Base-by-base conservation (phyloP, 176 grass and related monocot species). In the Aegilops umbellulata region DNA sequence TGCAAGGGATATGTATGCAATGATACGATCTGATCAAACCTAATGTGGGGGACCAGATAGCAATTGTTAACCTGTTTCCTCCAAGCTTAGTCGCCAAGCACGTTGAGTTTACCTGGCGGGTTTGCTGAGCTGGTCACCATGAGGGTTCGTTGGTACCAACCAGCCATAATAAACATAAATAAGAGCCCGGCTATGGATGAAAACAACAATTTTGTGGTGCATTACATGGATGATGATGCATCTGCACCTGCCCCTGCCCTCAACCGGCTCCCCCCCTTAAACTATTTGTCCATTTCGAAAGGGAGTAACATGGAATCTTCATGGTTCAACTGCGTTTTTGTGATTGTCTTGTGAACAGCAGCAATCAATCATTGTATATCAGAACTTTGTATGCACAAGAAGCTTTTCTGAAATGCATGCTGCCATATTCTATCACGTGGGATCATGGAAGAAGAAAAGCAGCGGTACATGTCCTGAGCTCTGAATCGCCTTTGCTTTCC, bases 71-170 rank as follows among this genome's bases (percentile, higher is more conserved):
- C 79, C 0, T 15, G 39, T 49, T 66, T 51, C 10, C 47, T 82
- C 47, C 58, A 25, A 66, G 69, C 62, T 69, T 85, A 85, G 83
- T 86, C 36, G 38, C 88, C 63, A 44, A 47, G 38, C 84, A 86
- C 84, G 19, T 72, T 16, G 62, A 70, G 78, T 69, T 20, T 20
- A 47, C 80, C 61, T 42, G 60, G 17, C 65, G 38, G 20, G 19
- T 60, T 10, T 11, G 60, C n/a, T 65, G 72, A 77, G 20, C 51
- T 36, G 58, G 60, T 81, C 29, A 16, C 80, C 73, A 77, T 2
- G 62, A 78, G 62, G 69, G 32, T 36, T 51, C 11, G 81, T 53
- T 71, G 75, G 55, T 27, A 83, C 63, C 88, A 39, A 78, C 72
- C 53, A 69, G 3, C 41, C 44, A 47, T 47, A 47, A 47, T 36